Base-by-base conservation (phyloP, 305 asterid genomes). In the Salvia sclarea region DNA sequence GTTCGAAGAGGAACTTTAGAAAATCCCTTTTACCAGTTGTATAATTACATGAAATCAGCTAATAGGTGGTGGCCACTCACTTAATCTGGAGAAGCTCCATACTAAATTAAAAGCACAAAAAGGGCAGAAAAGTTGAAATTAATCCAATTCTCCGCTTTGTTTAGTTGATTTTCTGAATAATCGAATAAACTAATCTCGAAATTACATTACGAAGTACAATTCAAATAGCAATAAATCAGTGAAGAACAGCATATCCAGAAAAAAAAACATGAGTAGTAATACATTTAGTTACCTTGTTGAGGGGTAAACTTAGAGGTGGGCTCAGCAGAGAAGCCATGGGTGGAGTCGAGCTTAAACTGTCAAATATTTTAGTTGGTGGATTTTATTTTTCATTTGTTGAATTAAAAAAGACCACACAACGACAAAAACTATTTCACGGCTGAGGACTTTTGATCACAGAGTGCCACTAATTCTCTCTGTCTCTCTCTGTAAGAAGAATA, bases 311-410 rank as follows among this genome's bases (percentile, higher is more conserved):
- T 48, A 78, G 78, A 60, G 85, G 68, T 63, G 89, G 82, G 72
- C 55, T 79, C 56, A 80, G 78, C 44, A 87, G 72, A 75, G 86
- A 83, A 83, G 91, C 91, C 95, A 85, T 87, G 70, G 70, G 83
- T 87, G 70, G 70, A 58, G 45, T 71, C 61, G 66, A 72, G 72
- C 50, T 74, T 14, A 6, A 65, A 49, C 70, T 53, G 53, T 7
- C 43, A 22, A 55, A 44, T 8, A 4, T 1, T 14, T 33, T 50
- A 40, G 4, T 12, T n/a, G 16, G 16, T 21, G 31, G 21, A 30
- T 53, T 22, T n/a, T 9, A 8, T 16, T 11, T 20, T 28, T 44
- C 33, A 14, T 33, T 11, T 30, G 24, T 2, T 56, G 38, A 6
- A 31, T 59, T 37, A n/a, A 24, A 24, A 21, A 37, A 56, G 12